Base-by-base conservation (phyloP, 371 early-diverging fungal species). In the Mortierella sp. region DNA sequence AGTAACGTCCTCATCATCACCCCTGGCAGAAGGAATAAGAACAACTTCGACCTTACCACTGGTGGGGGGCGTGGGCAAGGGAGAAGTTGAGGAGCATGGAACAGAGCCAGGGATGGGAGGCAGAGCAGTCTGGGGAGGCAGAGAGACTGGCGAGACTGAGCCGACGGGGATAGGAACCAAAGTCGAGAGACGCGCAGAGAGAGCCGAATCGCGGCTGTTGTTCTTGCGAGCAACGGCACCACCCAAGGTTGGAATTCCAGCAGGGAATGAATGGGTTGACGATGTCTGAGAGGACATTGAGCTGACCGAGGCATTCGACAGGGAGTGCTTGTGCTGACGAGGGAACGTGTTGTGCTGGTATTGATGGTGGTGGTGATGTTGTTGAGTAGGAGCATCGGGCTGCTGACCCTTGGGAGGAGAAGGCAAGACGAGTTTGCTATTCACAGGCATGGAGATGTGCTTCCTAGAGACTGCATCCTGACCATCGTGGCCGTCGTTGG, bases 311-410 rank as follows among this genome's bases (percentile, higher is more conserved):
- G 80, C 76, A 32, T 58, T 75, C 2, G 84, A 84, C 18, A 73
- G 8, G 21, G 85, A 81, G 14, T 81, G 85, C 71, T 78, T 81
- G 70, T 81, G 84, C 43, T 78, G 58, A 29, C 74, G 72, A 51
- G 71, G 73, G 29, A 48, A 41, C 41, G 81, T 55, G 72, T 63
- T 8, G 75, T 54, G 46, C 4, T 54, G 56, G 75, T 63, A 55
- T 51, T 77, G 35, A 49, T 58, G 44, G 14, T 60, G 54, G 27
- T 75, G 16, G 78, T 55, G 56, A 4, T 18, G 74, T 18, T 38
- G 63, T 18, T 32, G 79, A 74, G 51, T 8, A 48, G 80, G 68
- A 2, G 70, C 70, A 43, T 80, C 80, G 0, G 78, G 81, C 43
- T 75, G 83, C 43, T 79, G 71, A 24, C 58, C 74, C 14, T 72